phyloP scores from a whole-genome alignment of 2,329 filamentous ascomycete genomes.

The Aspergillus felis region DNA sequence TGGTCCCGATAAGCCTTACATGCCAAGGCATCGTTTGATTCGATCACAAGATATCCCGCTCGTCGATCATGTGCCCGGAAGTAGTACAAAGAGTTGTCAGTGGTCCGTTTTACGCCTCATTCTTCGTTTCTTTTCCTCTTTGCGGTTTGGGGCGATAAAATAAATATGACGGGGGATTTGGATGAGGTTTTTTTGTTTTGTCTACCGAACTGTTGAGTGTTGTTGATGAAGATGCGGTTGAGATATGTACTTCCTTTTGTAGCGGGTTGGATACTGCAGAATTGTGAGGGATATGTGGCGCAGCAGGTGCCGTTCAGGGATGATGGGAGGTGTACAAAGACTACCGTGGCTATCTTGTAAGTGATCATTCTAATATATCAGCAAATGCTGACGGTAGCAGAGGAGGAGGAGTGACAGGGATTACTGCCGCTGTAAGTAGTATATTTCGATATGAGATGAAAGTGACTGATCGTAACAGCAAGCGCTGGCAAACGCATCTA shows the following conservation, averaged over 20 bases:
- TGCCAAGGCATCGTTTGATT: constrained; percentile 4
- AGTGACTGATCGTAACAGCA: constrained; percentile 39
- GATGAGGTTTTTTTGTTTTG: no score
- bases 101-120: background rate
- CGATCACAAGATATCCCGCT: background rate
- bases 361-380: constrained; percentile 4
- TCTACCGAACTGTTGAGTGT: no score
- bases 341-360: constrained; percentile 33
- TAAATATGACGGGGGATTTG: background rate
- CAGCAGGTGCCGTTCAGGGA: constrained; percentile 11
- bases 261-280: background rate
- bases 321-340: constrained; percentile 23
- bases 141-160: background rate
- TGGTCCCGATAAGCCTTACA: background rate
- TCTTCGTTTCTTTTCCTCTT: background rate
- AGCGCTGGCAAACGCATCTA: constrained; percentile 57
- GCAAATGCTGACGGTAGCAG: constrained; percentile 11
- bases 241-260: background rate
- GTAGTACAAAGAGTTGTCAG: background rate
- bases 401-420: constrained; percentile 60
- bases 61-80: constrained; percentile 1
- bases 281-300: constrained; percentile 14
- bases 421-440: constrained; percentile 54
- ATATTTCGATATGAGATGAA: background rate
- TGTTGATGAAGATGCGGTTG: background rate